Conservation (phyloP, 1,139 yeast genomes). For the Yamadazyma jaroonii region DNA sequence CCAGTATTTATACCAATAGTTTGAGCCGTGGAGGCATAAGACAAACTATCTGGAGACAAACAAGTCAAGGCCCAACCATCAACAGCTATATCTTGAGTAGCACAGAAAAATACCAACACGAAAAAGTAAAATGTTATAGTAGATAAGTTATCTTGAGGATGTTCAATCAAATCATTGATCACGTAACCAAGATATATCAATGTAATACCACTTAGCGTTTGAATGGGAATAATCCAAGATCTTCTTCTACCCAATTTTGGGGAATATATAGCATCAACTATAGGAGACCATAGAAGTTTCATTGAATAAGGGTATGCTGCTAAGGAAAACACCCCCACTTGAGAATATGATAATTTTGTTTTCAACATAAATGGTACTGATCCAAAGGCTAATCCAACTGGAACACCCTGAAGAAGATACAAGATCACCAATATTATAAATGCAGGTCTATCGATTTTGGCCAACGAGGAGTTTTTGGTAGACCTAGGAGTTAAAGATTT, state of each 20-base stretch:
- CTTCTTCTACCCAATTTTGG: slow-evolving; percentile 74
- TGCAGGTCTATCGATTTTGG: slow-evolving; percentile 59
- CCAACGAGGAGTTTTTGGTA: slow-evolving; percentile 18
- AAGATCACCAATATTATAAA: slow-evolving; percentile 68
- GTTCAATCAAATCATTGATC: slow-evolving; percentile 54
- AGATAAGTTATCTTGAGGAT: slow-evolving; percentile 54
- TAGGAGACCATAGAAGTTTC: slow-evolving; percentile 92
- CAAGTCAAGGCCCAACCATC: slow-evolving; percentile 98
- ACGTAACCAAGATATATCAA: slow-evolving; percentile 60
- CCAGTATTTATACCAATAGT: slow-evolving; percentile 94
- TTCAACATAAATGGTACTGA: slow-evolving; percentile 90
- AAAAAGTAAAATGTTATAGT: slow-evolving; percentile 66
- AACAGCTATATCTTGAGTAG: slow-evolving; percentile 97
- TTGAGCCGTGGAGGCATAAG: slow-evolving; percentile 97
- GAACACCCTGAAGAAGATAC: slow-evolving; percentile 88
- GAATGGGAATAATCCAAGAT: slow-evolving; percentile 95
- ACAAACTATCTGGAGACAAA: slow-evolving; percentile 69
- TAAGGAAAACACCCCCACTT: slow-evolving; percentile 84
- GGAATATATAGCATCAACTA: slow-evolving; percentile 83
- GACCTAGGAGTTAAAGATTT: slow-evolving; percentile 14
- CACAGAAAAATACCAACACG: slow-evolving; percentile 78
- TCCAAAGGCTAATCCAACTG: slow-evolving; percentile 95
- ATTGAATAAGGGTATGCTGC: slow-evolving; percentile 95
- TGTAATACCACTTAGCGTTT: slow-evolving; percentile 68
- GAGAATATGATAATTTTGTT: slow-evolving; percentile 78